Conservation (phyloP, 2,329 filamentous ascomycete genomes). For the Zymoseptoria brevis region DNA sequence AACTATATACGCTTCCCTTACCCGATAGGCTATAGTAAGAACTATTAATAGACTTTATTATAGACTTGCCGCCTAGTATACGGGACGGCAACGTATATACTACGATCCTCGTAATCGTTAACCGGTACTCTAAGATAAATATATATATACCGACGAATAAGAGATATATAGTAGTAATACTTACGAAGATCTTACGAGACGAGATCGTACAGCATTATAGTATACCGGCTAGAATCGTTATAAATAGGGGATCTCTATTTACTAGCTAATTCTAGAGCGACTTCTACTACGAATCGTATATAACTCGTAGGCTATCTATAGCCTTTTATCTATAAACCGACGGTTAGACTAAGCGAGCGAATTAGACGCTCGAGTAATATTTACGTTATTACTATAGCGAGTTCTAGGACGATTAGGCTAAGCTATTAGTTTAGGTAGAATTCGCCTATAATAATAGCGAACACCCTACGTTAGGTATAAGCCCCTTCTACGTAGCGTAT, state of each 20-base stretch:
- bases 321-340: neutral
- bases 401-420: neutral
- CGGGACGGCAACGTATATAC: too few species aligned
- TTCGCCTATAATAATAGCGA: constrained; percentile 3
- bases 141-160: too few species aligned
- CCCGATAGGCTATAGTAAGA: neutral
- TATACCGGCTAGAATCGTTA: too few species aligned
- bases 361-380: neutral
- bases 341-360: neutral
- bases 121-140: too few species aligned
- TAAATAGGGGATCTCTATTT: too few species aligned
- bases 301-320: constrained; percentile 1
- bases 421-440: neutral
- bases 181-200: too few species aligned
- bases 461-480: neutral
- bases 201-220: too few species aligned
- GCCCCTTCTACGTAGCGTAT: neutral
- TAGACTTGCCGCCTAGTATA: neutral
- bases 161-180: too few species aligned
- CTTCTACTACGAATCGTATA: constrained; percentile 2
- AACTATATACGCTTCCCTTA: neutral
- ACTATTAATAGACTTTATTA: constrained; percentile 3
- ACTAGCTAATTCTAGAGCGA: constrained; percentile 2
- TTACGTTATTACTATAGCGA: neutral
- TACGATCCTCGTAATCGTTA: too few species aligned